Evolutionary conservation across 768 basidiomycete species (phyloP).

Genomic region (Boletus bicolor): DNA sequence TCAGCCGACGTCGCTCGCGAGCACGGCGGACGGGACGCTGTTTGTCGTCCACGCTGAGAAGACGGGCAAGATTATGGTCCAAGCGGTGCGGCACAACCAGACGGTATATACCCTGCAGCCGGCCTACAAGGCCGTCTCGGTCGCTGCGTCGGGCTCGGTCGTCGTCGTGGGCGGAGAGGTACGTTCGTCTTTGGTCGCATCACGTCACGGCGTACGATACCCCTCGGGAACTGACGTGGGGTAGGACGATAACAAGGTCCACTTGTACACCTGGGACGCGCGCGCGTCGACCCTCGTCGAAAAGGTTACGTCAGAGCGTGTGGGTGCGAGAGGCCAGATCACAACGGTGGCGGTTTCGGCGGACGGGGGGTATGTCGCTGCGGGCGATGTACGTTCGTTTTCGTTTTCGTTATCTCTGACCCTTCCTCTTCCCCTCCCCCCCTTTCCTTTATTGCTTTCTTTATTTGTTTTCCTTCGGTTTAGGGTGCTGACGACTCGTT

Average conservation of each 20-base stretch:
- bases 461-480: background rate
- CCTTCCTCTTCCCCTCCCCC: background rate
- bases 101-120: slow-evolving; percentile 55
- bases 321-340: slow-evolving; percentile 54
- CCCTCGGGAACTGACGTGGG: background rate
- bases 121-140: slow-evolving; percentile 50
- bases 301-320: slow-evolving; percentile 56
- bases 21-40: slow-evolving; percentile 55
- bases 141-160: slow-evolving; percentile 48
- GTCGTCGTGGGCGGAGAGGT: slow-evolving; percentile 80
- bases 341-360: slow-evolving; percentile 77
- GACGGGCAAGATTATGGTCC: slow-evolving; percentile 42
- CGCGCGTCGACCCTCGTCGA: slow-evolving; percentile 49
- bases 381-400: slow-evolving; percentile 71
- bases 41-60: slow-evolving; percentile 53
- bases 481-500: background rate
- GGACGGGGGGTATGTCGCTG: slow-evolving; percentile 69
- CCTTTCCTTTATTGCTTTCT: background rate
- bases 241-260: slow-evolving; percentile 70
- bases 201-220: background rate
- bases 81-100: slow-evolving; percentile 70
- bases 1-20: slow-evolving; percentile 68
- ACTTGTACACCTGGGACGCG: slow-evolving; percentile 70
- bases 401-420: background rate
- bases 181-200: slow-evolving; percentile 18